A percentile compares a stretch with the other conserved stretches of the same genome.
Conservation (phyloP, 78 protist genomes). For the Cavenderia fasciculata region DNA sequence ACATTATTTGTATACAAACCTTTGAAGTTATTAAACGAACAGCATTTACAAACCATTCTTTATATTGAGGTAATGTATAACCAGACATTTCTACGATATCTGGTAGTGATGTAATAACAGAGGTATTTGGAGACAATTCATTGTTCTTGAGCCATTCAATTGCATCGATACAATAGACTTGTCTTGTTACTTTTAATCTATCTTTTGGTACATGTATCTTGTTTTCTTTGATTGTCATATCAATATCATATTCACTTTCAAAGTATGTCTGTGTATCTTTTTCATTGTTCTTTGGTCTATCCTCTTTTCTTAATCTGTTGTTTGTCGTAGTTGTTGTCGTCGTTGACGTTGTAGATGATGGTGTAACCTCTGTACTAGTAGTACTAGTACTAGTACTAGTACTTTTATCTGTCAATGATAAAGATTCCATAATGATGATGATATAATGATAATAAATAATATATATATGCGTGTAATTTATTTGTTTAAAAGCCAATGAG, state of each 20-base stretch:
- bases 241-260: background rate
- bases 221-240: background rate
- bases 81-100: slow-evolving; percentile 46
- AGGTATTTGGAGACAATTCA: background rate
- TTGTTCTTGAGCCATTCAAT: slow-evolving; percentile 25
- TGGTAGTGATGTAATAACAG: slow-evolving; percentile 52
- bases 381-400: background rate
- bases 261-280: background rate
- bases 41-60: slow-evolving; percentile 36
- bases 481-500: no score
- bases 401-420: background rate
- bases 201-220: background rate
- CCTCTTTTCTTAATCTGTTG: no score
- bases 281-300: no score
- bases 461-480: no score
- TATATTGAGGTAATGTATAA: slow-evolving; percentile 25
- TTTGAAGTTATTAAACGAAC: slow-evolving; percentile 33
- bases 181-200: background rate
- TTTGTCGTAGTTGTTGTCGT: background rate
- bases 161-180: slow-evolving; percentile 54
- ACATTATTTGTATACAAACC: slow-evolving; percentile 1
- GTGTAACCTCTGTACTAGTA: no score
- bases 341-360: background rate
- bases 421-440: no score
- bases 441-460: no score